These are phyloP conservation scores for Kwoniella sp. DNA, from an alignment of 768 basidiomycete genomes.

Conservation along the genomic window DNA sequence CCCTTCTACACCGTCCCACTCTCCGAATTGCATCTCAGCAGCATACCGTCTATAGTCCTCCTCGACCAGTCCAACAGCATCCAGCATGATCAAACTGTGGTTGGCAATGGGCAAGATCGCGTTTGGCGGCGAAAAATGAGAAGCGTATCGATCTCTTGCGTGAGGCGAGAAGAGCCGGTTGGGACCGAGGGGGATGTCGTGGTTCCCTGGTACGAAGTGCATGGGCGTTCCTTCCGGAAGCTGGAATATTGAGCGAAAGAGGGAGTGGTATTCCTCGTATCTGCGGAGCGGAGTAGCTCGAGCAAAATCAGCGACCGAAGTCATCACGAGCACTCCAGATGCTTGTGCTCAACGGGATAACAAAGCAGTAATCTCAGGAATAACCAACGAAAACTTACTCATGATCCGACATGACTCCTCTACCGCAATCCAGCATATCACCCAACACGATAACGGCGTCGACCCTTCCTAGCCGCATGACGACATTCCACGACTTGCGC, in stretches of 20 bases:
- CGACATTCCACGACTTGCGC: constrained; percentile 79
- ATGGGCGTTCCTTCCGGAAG: constrained; percentile 61
- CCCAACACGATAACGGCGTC: constrained; percentile 81
- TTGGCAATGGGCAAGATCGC: constrained; percentile 63
- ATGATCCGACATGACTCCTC: constrained; percentile 65
- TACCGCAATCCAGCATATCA: constrained; percentile 88
- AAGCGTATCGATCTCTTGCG: constrained; percentile 65
- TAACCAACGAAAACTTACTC: constrained; percentile 65
- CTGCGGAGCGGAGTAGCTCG: constrained; percentile 58
- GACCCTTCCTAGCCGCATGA: constrained; percentile 63
- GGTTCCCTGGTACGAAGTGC: constrained; percentile 85
- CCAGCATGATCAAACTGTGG: constrained; percentile 53
- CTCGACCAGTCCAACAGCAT: constrained; percentile 53
- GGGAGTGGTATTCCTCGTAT: constrained; percentile 69
- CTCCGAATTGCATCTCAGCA: constrained; percentile 55
- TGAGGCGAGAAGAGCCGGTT: constrained; percentile 60
- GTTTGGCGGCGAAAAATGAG: constrained; percentile 77
- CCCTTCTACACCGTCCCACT: constrained; percentile 58
- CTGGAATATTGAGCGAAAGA: constrained; percentile 74
- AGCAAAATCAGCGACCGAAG: not conserved
- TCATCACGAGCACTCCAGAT: not conserved
- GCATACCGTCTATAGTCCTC: constrained; percentile 56
- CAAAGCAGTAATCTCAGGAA: too few relatives aligned
- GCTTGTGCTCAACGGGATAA: too few relatives aligned
- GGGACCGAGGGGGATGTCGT: constrained; percentile 70